phyloP scores from a whole-genome alignment of 2,329 filamentous ascomycete species.

The Aotearoamyces nothofagi region DNA sequence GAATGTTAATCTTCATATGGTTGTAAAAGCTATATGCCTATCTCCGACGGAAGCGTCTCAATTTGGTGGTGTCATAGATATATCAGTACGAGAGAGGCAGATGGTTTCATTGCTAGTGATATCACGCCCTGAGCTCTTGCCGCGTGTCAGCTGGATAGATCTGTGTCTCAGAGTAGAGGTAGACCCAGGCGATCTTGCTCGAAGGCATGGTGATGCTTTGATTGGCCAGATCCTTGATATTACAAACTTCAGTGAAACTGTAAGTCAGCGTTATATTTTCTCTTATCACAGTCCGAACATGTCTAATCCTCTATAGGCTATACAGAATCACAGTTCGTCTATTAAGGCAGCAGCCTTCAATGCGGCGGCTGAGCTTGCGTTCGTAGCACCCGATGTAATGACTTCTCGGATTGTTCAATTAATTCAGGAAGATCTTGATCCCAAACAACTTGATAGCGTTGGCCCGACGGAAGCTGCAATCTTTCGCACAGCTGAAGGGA shows the following conservation, averaged over 20 bases:
- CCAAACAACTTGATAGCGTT: conserved; percentile 51
- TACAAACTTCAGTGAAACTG: conserved; percentile 35
- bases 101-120: conserved; percentile 67
- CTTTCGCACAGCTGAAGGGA: conserved; percentile 79
- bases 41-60: conserved; percentile 32
- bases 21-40: conserved; percentile 48
- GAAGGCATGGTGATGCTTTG: conserved; percentile 44
- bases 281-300: no score
- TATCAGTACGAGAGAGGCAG: conserved; percentile 45
- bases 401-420: conserved; percentile 62
- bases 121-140: conserved; percentile 62
- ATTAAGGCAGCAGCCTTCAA: conserved; percentile 62
- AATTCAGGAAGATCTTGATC: conserved; percentile 59
- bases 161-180: conserved; percentile 64
- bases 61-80: conserved; percentile 26
- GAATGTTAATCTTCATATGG: conserved; percentile 44
- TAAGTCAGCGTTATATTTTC: no score
- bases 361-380: conserved; percentile 80
- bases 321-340: conserved; percentile 10
- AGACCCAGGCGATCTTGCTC: conserved; percentile 69
- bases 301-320: no score
- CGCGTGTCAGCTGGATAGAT: conserved; percentile 76
- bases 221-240: conserved; percentile 48
- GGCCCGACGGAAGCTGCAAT: conserved; percentile 87
- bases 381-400: conserved; percentile 76